Evolutionary conservation across 371 early-diverging fungal genomes (phyloP), one percentile per base, ranked within the genome.

Genomic region (Dinochytrium kinnereticum): DNA sequence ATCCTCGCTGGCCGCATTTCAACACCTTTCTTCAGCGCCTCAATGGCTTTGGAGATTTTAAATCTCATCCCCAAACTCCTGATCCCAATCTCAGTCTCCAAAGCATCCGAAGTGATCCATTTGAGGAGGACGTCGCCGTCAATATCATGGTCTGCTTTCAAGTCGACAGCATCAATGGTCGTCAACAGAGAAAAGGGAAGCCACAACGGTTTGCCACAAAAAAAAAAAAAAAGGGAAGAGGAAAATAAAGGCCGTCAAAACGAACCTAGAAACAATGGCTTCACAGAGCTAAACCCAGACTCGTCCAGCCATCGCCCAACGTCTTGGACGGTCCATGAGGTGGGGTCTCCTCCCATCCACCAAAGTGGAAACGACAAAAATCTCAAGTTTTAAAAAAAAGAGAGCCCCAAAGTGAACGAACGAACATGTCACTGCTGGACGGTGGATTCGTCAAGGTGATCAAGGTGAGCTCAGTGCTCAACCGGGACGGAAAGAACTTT

Each of bases 391-490:
- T n/a, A n/a, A n/a, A n/a, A n/a, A n/a, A n/a, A n/a, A n/a, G 19
- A 44, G 13, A 30, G 31, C 26, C 31, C 57, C 24, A 57, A 7
- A 7, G 31, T 57, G 13, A 26, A 30, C 7, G 5, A 24, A 5
- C 26, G 24, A 30, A 57, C 15, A 57, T n/a, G 57, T 57, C 26
- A 13, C 24, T 30, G 31, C 5, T 26, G n/a, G 57, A 57, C 13
- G 57, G 15, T 10, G 57, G 26, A 24, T 57, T 57, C 13, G 26
- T 44, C 10, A 30, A 26, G 57, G 13, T 26, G 64, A 24, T 71
- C 75, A 94, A 95, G 76, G 96, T 96, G 30, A 93, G 93, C 85
- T 96, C 97, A 0, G 95, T 95, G 19, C 85, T 94, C 55, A 93
- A 94, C 83, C 86, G 90, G 57, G 95, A 97, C 76, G 84, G 84